phyloP scores from a whole-genome alignment of 495 filamentous ascomycete species.

The Delitschia confertaspora region DNA sequence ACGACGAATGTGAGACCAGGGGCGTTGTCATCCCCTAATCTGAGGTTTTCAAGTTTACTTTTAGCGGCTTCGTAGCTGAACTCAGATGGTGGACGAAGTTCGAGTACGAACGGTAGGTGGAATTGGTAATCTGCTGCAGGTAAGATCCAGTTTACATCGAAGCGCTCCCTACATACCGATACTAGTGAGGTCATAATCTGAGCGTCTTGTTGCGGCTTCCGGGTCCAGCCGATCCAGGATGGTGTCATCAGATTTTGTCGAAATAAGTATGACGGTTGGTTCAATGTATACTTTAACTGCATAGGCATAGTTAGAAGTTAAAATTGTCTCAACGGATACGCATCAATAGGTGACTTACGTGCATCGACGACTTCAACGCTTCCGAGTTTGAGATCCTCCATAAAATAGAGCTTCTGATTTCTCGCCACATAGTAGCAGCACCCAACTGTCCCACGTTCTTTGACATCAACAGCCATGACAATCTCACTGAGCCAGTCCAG shows the following conservation, averaged over 20 bases:
- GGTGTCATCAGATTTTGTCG: conserved; percentile 57
- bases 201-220: conserved; percentile 24
- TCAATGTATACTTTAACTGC: conserved; percentile 64
- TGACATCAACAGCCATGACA: conserved; percentile 77
- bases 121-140: conserved; percentile 32
- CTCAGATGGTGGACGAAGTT: conserved; percentile 64
- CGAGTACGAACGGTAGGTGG: conserved; percentile 58
- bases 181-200: conserved; percentile 28
- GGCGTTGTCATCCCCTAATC: conserved; percentile 41
- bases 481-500: conserved; percentile 62
- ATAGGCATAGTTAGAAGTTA: not conserved
- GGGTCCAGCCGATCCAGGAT: conserved; percentile 36
- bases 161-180: not conserved
- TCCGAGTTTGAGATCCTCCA: conserved; percentile 70
- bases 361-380: conserved; percentile 62
- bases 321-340: not conserved
- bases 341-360: conserved; percentile 37
- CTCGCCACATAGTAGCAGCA: conserved; percentile 77
- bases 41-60: conserved; percentile 53
- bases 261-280: conserved; percentile 71
- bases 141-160: not conserved
- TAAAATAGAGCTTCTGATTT: conserved; percentile 66
- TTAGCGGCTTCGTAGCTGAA: conserved; percentile 66
- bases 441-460: conserved; percentile 62
- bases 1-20: conserved; percentile 45